Evolutionary conservation across 2,329 filamentous ascomycete species (phyloP).

Genomic region (Paradendryphiella salina): DNA sequence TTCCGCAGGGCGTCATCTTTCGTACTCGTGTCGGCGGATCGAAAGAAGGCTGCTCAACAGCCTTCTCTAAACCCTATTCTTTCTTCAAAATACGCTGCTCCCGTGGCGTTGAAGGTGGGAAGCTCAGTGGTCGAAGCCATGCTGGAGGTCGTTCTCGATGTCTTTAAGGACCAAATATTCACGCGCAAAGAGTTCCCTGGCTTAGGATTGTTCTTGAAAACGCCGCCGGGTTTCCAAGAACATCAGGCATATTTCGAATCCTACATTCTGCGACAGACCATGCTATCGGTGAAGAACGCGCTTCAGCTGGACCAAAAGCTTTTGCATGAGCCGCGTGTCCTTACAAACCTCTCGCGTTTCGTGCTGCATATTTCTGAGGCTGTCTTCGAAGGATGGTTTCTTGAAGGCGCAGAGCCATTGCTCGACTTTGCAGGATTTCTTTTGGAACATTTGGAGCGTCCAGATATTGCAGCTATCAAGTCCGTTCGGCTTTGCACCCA

Average conservation of each 20-base stretch:
- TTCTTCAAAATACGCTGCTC: conserved; percentile 59
- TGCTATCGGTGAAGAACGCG: conserved; percentile 69
- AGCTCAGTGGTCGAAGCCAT: conserved; percentile 75
- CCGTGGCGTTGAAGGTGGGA: conserved; percentile 56
- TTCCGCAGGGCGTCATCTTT: conserved; percentile 87
- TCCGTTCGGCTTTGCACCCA: conserved; percentile 89
- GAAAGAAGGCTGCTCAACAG: conserved; percentile 58
- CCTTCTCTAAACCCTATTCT: conserved; percentile 67
- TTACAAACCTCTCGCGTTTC: conserved; percentile 85
- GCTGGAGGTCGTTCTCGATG: conserved; percentile 73
- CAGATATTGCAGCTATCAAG: conserved; percentile 79
- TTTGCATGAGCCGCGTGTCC: conserved; percentile 76
- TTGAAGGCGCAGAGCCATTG: conserved; percentile 79
- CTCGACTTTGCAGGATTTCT: conserved; percentile 85
- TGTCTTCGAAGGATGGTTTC: conserved; percentile 95
- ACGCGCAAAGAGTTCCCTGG: conserved; percentile 88
- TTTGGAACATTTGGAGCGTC: conserved; percentile 84
- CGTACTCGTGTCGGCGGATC: conserved; percentile 77
- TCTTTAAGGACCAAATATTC: conserved; percentile 86
- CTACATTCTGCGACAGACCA: conserved; percentile 75
- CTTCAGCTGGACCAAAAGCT: conserved; percentile 72
- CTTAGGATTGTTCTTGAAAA: conserved; percentile 81
- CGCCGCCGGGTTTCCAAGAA: conserved; percentile 89
- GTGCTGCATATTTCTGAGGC: conserved; percentile 81
- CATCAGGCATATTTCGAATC: conserved; percentile 96